These are phyloP conservation scores for Triadica sebifera DNA, from an alignment of 345 rosid genomes.

Conservation along the genomic window DNA sequence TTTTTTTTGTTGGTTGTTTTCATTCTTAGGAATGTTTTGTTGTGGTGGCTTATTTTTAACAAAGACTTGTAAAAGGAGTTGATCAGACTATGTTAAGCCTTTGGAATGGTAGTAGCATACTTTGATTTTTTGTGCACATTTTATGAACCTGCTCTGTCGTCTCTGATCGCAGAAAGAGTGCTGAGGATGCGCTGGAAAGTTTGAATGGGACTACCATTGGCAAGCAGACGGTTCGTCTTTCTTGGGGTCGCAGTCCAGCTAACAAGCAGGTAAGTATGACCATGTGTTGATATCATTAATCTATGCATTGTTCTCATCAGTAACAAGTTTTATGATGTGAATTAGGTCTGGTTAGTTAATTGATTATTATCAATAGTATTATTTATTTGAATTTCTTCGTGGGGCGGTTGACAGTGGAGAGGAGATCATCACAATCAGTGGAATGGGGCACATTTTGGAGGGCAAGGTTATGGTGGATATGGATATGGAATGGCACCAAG, in stretches of 20 bases:
- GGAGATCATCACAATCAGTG: constrained; percentile 58
- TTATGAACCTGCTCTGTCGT: constrained; percentile 13
- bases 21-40: neutral
- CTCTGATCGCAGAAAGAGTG: constrained; percentile 60
- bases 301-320: neutral
- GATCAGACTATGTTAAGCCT: neutral
- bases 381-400: neutral
- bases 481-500: constrained; percentile 47
- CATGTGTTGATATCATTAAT: neutral
- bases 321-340: neutral
- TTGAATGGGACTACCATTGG: constrained; percentile 83
- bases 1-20: too few species aligned
- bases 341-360: neutral
- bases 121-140: neutral
- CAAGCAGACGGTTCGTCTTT: constrained; percentile 88
- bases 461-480: constrained; percentile 59
- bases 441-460: constrained; percentile 71
- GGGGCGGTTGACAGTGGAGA: constrained; percentile 58
- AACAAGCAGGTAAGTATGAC: constrained; percentile 65
- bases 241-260: constrained; percentile 93
- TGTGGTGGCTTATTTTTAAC: neutral
- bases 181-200: constrained; percentile 76
- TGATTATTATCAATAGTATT: neutral
- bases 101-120: neutral
- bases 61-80: neutral